Conservation (phyloP, 129 eudicot species). For the Ambrosia artemisiifolia region DNA sequence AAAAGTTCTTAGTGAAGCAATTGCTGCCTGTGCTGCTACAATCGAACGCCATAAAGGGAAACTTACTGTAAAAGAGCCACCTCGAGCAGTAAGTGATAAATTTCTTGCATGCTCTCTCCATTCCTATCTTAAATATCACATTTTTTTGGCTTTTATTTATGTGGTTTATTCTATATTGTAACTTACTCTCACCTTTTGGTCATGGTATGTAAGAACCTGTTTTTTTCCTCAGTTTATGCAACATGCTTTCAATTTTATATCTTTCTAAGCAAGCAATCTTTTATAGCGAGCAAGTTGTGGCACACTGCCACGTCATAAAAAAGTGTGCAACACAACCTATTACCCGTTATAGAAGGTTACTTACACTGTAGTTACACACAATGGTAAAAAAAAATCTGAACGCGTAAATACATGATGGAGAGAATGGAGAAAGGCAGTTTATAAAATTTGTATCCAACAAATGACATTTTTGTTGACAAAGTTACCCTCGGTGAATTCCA, state of each 20-base stretch:
- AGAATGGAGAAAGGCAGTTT: not conserved
- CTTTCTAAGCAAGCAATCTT: too few species aligned
- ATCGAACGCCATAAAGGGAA: slow-evolving; percentile 61
- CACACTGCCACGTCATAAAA: not conserved
- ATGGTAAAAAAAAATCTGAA: not conserved
- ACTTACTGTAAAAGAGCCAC: slow-evolving; percentile 53
- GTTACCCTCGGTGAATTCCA: not conserved
- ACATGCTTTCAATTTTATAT: not conserved
- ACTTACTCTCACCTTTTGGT: not conserved
- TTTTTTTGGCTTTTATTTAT: not conserved
- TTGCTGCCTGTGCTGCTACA: slow-evolving; percentile 45
- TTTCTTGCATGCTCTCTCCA: not conserved
- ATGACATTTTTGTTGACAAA: not conserved
- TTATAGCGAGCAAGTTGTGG: not conserved
- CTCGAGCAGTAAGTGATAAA: slow-evolving; percentile 54
- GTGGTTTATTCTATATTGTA: not conserved
- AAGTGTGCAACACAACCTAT: not conserved
- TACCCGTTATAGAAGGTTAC: not conserved
- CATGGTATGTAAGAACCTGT: not conserved
- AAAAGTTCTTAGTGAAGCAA: slow-evolving; percentile 46
- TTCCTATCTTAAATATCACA: not conserved
- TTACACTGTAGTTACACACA: not conserved
- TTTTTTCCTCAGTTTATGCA: not conserved
- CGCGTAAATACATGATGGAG: not conserved
- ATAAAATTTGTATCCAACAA: not conserved